Evolutionary conservation across 2,329 filamentous ascomycete species (phyloP), one percentile per base, ranked within the genome.

Genomic region (Sporothrix variecibatus): DNA sequence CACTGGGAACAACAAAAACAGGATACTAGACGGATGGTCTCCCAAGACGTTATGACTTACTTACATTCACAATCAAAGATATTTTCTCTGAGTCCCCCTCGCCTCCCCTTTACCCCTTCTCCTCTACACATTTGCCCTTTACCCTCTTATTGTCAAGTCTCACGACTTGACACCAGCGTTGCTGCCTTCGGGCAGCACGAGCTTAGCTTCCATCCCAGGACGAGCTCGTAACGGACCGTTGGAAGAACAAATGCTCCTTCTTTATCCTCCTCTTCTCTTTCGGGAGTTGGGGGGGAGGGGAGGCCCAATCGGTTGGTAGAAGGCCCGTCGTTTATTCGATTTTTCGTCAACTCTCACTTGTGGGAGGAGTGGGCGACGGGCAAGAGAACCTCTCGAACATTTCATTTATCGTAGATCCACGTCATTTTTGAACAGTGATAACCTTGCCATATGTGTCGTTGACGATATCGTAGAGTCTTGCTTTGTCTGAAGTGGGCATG

Each of bases 201-300:
- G 85, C 90, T 88, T 84, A 84, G 86, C 88, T 90, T 86, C 87
- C 73, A 81, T 87, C 85, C 86, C 92, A 89, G 88, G 89, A 87
- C 84, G 86, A 88, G 87, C 85, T 86, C 91, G 91, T 92, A 93
- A 94, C 92, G 92, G 92, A 94, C 90, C 92, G 90, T 92, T 93
- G 92, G 92, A 81, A 94, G 86, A 93, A 84, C 78, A 85, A 81
- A 77, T 49, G 76, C 75, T 77, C 77, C n/a, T 53, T 53, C 20
- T 62, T 49, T 34, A 11, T 46, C 43, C 20, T 58, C 40, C 28
- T 31, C 60, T 40, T 31, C n/a, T 56, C 28, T 23, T n/a, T 67
- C 62, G 38, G 23, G 51, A 53, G 20, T 53, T 3, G 26, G 5
- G 34, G 20, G 23, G 43, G 43, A 15, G 15, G 15, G 4, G 62